Conservation (phyloP, 345 rosid genomes). For the Brassica napus region Da-Ae NC_063436.1:26390001-26390500, state of each 20-base stretch:
- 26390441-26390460: constrained; percentile 74
- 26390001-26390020: neutral
- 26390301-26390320: constrained; percentile 77
- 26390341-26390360: constrained; percentile 68
- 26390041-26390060: neutral
- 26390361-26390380: constrained; percentile 59
- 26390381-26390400: constrained; percentile 52
- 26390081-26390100: neutral
- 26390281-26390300: constrained; percentile 82
- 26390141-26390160: constrained; percentile 77
- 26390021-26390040: constrained; percentile 24
- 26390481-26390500: constrained; percentile 43
- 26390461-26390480: constrained; percentile 68
- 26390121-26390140: constrained; percentile 70
- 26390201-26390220: constrained; percentile 51
- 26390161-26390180: constrained; percentile 86
- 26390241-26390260: constrained; percentile 54
- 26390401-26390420: constrained; percentile 71
- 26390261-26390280: constrained; percentile 56
- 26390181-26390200: constrained; percentile 84
- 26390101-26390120: constrained; percentile 49
- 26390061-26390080: neutral
- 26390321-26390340: constrained; percentile 84
- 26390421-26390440: constrained; percentile 79
- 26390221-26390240: constrained; percentile 39